Percentiles rank a stretch among this genome's conserved stretches.
Evolutionary conservation across 2,329 filamentous ascomycete species (phyloP).

Genomic region (Venturia oleaginea): DNA sequence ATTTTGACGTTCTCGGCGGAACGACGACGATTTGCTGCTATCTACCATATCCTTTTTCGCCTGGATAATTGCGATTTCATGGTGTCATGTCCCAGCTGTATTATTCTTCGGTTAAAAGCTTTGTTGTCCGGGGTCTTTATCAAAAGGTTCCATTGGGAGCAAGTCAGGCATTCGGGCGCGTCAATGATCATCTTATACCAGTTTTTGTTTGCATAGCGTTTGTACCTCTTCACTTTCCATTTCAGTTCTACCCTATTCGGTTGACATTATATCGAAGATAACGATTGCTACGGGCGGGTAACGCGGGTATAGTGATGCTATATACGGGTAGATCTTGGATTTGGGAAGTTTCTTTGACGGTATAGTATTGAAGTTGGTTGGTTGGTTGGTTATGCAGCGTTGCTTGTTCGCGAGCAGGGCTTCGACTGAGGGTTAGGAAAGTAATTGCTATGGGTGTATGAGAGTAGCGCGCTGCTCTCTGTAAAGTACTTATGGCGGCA

Average conservation of each 20-base stretch:
- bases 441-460: not conserved
- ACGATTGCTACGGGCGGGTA: not conserved
- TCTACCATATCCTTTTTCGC: not conserved
- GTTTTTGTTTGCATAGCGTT: slow-evolving; percentile 8
- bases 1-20: not conserved
- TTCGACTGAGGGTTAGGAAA: not conserved
- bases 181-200: not conserved
- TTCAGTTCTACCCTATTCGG: not conserved
- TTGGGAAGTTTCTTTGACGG: not conserved
- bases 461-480: not conserved
- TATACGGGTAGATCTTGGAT: not conserved
- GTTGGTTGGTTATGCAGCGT: not conserved
- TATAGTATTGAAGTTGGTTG: not conserved
- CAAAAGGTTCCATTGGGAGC: not conserved
- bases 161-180: not conserved
- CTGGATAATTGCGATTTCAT: not conserved
- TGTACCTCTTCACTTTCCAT: not conserved
- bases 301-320: not conserved
- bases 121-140: not conserved
- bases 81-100: not conserved
- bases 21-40: not conserved
- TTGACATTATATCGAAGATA: not conserved
- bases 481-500: not conserved
- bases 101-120: not conserved
- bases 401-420: not conserved